Conservation (phyloP, 2,329 filamentous ascomycete genomes). For the Cytospora leucostoma region DNA sequence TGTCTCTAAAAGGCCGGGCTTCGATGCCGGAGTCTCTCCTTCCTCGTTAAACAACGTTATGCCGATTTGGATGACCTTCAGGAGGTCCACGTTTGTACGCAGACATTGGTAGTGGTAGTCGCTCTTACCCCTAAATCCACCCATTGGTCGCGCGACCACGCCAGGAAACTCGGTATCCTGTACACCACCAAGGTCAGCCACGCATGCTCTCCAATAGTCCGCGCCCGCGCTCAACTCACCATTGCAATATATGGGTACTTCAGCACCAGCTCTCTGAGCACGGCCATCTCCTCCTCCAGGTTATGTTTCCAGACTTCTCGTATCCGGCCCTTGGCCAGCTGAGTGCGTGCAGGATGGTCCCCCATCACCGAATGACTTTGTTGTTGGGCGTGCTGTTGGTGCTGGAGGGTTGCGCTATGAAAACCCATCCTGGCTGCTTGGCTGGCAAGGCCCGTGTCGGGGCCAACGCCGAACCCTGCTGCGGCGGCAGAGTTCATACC, state of each 20-base stretch:
- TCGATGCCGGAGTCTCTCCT: constrained; percentile 79
- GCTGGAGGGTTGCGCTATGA: constrained; percentile 63
- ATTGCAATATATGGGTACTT: constrained; percentile 96
- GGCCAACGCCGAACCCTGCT: constrained; percentile 59
- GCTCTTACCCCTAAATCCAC: constrained; percentile 89
- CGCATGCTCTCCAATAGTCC: constrained; percentile 2
- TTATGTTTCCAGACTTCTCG: constrained; percentile 96
- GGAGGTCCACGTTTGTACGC: constrained; percentile 92
- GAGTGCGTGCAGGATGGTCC: constrained; percentile 55
- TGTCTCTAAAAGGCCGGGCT: constrained; percentile 53
- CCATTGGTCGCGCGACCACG: constrained; percentile 93
- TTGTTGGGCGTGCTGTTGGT: constrained; percentile 49
- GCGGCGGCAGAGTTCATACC: constrained; percentile 49
- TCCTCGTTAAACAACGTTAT: constrained; percentile 91
- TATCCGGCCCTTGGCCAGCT: constrained; percentile 73
- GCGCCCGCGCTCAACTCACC: constrained; percentile 57
- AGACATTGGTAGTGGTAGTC: constrained; percentile 99
- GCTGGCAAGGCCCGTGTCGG: constrained; percentile 74
- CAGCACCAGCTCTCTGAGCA: constrained; percentile 79
- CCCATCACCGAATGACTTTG: constrained; percentile 42
- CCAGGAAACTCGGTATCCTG: constrained; percentile 99
- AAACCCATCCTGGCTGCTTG: constrained; percentile 89
- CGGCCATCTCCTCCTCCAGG: constrained; percentile 84
- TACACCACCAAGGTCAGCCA: constrained; percentile 23
- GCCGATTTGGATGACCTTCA: constrained; percentile 96